Conservation (phyloP, 164 flowering plant species). For the Vitis rotundifolia region DNA sequence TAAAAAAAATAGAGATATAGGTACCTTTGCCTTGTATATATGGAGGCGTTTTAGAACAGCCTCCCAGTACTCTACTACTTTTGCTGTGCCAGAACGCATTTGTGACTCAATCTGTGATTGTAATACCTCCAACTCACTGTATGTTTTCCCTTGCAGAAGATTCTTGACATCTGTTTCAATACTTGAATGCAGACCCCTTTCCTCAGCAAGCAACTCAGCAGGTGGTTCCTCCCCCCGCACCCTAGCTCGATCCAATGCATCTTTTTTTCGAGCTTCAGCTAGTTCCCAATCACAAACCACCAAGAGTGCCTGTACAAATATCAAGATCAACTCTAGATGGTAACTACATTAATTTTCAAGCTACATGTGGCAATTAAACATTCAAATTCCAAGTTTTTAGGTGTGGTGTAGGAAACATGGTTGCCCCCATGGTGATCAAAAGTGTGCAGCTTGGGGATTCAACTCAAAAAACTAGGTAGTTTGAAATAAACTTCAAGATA, state of each 20-base stretch:
- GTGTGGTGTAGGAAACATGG: too few relatives aligned
- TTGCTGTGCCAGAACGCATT: constrained; percentile 89
- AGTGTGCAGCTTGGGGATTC: too few relatives aligned
- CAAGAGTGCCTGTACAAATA: constrained; percentile 68
- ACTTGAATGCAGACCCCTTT: constrained; percentile 91
- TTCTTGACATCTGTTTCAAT: constrained; percentile 82
- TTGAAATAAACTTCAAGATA: too few relatives aligned
- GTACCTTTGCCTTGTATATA: constrained; percentile 92
- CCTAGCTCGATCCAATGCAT: constrained; percentile 91
- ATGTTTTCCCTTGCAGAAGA: constrained; percentile 67
- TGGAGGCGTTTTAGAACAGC: constrained; percentile 89
- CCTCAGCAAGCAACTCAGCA: constrained; percentile 90
- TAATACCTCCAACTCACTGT: constrained; percentile 61
- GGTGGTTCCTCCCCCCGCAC: constrained; percentile 97
- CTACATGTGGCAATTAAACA: too few relatives aligned
- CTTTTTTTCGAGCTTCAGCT: constrained; percentile 84
- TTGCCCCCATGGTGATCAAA: too few relatives aligned
- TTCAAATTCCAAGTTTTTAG: too few relatives aligned
- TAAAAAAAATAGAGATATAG: background rate
- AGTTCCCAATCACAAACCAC: constrained; percentile 98
- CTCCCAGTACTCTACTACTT: constrained; percentile 98
- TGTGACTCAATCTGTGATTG: constrained; percentile 69
- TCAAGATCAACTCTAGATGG: background rate
- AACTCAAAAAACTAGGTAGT: too few relatives aligned
- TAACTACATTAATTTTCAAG: background rate